A percentile compares a stretch with the other conserved stretches of the same genome.
phyloP scores from a whole-genome alignment of 1,284 basidiomycete genomes.

The Rhodotorula sp. region DNA sequence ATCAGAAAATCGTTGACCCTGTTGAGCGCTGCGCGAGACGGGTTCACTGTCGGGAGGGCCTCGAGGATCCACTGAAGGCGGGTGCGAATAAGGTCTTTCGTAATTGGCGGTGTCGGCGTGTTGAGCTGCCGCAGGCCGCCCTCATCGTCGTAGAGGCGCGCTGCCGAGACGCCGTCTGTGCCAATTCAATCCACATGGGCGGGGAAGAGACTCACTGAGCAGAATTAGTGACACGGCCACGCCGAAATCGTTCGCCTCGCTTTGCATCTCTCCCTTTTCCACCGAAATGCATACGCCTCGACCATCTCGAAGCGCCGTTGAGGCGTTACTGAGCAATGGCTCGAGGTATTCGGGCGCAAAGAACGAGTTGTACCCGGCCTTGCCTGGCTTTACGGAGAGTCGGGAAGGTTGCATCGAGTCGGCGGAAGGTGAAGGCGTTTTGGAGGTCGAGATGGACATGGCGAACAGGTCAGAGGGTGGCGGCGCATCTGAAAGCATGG shows the following conservation, averaged over 20 bases:
- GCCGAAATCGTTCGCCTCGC: slow-evolving; percentile 37
- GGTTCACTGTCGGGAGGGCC: slow-evolving; percentile 37
- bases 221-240: slow-evolving; percentile 27
- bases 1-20: slow-evolving; percentile 40
- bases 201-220: slow-evolving; percentile 14
- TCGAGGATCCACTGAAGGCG: slow-evolving; percentile 42
- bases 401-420: not conserved
- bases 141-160: slow-evolving; percentile 18
- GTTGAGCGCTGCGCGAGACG: slow-evolving; percentile 39
- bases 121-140: not conserved
- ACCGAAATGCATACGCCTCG: not conserved
- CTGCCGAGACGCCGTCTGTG: slow-evolving; percentile 1
- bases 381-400: slow-evolving; percentile 11
- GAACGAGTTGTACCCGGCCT: slow-evolving; percentile 30
- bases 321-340: not conserved
- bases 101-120: not conserved
- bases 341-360: slow-evolving; percentile 14
- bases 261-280: slow-evolving; percentile 8
- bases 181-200: not conserved
- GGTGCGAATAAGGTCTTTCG: slow-evolving; percentile 34
- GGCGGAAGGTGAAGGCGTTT: not conserved
- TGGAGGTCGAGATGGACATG: not conserved
- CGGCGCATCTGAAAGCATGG: not conserved
- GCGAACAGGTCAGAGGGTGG: not conserved
- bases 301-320: not conserved